These are phyloP conservation scores for Sparassis latifolia DNA, from an alignment of 1,284 basidiomycete genomes.

Conservation along the genomic window DNA sequence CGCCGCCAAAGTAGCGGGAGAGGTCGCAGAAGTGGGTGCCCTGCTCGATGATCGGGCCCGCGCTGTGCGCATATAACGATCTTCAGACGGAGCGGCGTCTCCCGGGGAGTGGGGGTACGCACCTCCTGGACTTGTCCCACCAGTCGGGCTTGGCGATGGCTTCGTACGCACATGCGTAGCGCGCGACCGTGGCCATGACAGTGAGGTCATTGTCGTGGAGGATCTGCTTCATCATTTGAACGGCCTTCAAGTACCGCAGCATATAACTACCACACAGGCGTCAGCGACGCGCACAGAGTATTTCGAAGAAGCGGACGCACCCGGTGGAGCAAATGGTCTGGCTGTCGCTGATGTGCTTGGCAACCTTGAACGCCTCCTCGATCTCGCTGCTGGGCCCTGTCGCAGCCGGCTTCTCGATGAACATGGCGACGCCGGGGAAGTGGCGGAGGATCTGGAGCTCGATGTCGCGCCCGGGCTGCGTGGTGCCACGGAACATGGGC, in stretches of 20 bases:
- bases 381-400: constrained; percentile 76
- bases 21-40: constrained; percentile 91
- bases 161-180: constrained; percentile 93
- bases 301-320: constrained; percentile 30
- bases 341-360: constrained; percentile 61
- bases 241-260: constrained; percentile 90
- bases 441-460: constrained; percentile 86
- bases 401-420: constrained; percentile 92
- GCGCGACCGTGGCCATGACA: constrained; percentile 96
- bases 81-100: too few relatives aligned
- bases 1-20: constrained; percentile 96
- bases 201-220: constrained; percentile 91
- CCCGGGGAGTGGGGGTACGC: constrained; percentile 38
- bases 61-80: constrained; percentile 33
- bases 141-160: constrained; percentile 88
- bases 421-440: constrained; percentile 89
- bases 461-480: constrained; percentile 76
- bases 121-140: constrained; percentile 96
- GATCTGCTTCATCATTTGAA: constrained; percentile 97
- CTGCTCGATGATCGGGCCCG: constrained; percentile 93
- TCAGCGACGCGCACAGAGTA: not conserved
- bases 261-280: constrained; percentile 53
- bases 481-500: constrained; percentile 87
- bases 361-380: constrained; percentile 57
- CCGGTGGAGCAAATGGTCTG: constrained; percentile 87